Base-by-base conservation (phyloP, 306 rosid genomes). In the Cucurbita ficifolia region DNA sequence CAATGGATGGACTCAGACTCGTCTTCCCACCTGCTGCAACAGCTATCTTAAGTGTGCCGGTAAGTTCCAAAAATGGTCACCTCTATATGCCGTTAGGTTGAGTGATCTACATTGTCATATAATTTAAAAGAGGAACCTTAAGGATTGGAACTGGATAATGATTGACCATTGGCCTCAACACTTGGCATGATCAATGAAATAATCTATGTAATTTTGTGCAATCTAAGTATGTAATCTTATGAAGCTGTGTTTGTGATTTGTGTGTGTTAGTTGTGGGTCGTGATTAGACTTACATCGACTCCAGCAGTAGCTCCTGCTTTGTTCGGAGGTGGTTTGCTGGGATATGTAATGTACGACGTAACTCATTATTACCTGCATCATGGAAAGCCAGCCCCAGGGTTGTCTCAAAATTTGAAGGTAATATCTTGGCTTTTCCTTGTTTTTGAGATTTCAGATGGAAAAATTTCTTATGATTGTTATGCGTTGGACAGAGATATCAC, bases 21-120 rank as follows among this genome's bases (percentile, higher is more conserved):
- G 99, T 94, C 76, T 94, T 94, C 43, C 99, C 99, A 76, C 99
- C 99, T 4, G 79, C 92, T 78, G 97, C 96, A 61, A 84, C 99
- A 17, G 92, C 96, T 77, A 43, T 91, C 77, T 77, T 94, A 51
- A 85, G 82, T 57, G 10, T 85, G 33, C 99, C 97, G 17, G 99
- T 94, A 86, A 73, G 82, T 76, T 46, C 42, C 7, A 0, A 45
- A 43, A 43, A 43, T 11, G 17, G 5, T 11, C 43, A 42, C 10
- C 18, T 65, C 53, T 29, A 29, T 33, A 35, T 60, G 21, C 67
- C 14, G 9, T 10, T 21, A 35, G 67, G 11, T 14, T 60, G 45
- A 62, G n/a, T 35, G 69, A 62, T 14, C 45, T 60, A 16, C 21
- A 60, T 7, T 35, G 19, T 16, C 67, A 60, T 60, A 59, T 59